Base-by-base conservation (phyloP, 176 grass and related monocot genomes). In the Carex myosuroides region DNA sequence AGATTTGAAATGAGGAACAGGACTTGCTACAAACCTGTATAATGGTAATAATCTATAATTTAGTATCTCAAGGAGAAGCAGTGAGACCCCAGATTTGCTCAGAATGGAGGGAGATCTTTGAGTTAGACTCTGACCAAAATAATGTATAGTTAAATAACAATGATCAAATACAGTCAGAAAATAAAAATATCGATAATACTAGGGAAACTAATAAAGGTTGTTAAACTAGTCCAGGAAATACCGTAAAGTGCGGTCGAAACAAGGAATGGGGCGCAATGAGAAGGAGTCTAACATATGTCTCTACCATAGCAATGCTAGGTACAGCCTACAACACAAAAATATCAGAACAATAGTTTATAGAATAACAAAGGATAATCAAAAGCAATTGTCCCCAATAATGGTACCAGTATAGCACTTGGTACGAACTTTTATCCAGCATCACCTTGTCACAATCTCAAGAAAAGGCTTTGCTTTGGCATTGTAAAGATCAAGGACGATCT, bases 1-100 rank as follows among this genome's bases (percentile, higher is more conserved):
- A 13, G 3, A 82, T 78, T 84, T n/a, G 29, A 88, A 57, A 70
- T 42, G 62, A 69, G 81, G 61, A 58, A 66, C 26, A 60, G 8
- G 14, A 70, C 7, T 84, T 33, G 60, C 55, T 17, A 87, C 79
- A 79, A 60, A 99, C 96, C 93, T 95, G 90, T 99, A 99, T 24
- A 99, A 54, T 84, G 96, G 96, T 81, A 95, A 92, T 87, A 99
- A 71, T 86, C 96, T 91, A 85, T 99, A 99, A 90, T 99, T 99
- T 76, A 95, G 80, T 89, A 99, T 99, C 85, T 99, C 96, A 85
- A 99, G 89, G 69, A 99, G 89, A 83, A 99, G 91, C 50, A 99
- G 83, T 72, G 93, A 99, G 18, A 99, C 88, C 35, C 96, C 96
- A 87, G 93, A 79, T 93, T 99, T 99, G 83, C 83, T 93, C 74